Evolutionary conservation across 2,329 filamentous ascomycete genomes (phyloP).

Genomic region (Xylariaceae sp.): DNA sequence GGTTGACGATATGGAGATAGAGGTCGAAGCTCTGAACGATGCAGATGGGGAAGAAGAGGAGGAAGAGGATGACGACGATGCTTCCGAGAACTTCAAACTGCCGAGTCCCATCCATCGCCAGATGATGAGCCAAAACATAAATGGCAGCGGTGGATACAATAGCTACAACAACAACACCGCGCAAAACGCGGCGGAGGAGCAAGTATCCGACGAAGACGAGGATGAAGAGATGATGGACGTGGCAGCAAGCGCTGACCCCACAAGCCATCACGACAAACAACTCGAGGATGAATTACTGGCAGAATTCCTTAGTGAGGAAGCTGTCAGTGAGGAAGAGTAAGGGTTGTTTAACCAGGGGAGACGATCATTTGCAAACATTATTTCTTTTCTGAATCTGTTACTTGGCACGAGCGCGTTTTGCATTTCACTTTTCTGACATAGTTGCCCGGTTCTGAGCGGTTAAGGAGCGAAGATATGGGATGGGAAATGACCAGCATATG

Average conservation of each 20-base stretch:
- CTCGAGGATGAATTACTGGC: conserved; percentile 30
- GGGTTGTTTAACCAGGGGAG: background rate
- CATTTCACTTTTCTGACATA: too few species aligned
- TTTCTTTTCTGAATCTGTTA: background rate
- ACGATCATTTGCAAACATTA: background rate
- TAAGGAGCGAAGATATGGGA: background rate
- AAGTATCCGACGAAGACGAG: conserved; percentile 27
- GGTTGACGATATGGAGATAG: conserved; percentile 37
- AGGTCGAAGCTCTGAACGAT: conserved; percentile 39
- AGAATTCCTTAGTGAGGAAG: conserved; percentile 29
- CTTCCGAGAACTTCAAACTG: conserved; percentile 43
- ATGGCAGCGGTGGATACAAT: conserved; percentile 17
- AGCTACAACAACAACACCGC: conserved; percentile 10
- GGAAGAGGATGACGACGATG: conserved; percentile 34
- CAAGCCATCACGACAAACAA: conserved; percentile 28
- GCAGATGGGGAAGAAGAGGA: conserved; percentile 38
- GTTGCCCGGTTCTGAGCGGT: too few species aligned
- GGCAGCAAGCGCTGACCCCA: conserved; percentile 26
- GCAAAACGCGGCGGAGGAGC: conserved; percentile 25
- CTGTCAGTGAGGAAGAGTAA: conserved; percentile 32
- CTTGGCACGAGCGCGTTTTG: conserved; percentile 2
- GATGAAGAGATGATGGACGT: conserved; percentile 34
- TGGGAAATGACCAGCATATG: conserved; percentile 4
- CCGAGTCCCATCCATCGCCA: conserved; percentile 48
- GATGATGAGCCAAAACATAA: conserved; percentile 25